Percentiles rank a stretch among this genome's conserved stretches.
Evolutionary conservation across 345 rosid species (phyloP).

Genomic region (Gynandropsis gynandra): DNA sequence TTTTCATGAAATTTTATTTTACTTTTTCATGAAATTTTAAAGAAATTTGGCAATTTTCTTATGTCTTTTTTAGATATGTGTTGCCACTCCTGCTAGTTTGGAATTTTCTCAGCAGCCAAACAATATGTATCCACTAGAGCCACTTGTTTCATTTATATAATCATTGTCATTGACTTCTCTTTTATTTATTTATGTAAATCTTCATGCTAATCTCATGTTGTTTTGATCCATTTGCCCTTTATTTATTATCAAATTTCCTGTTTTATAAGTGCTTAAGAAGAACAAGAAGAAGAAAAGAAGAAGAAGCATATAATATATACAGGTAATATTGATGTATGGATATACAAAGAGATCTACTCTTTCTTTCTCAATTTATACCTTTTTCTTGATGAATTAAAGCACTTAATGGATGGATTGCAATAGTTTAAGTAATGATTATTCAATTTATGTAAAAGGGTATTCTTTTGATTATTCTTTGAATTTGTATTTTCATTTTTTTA

Average conservation of each 20-base stretch:
- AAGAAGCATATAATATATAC: constrained; percentile 11
- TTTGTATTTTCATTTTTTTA: constrained; percentile 1
- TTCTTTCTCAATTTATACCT: not conserved
- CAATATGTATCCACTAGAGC: constrained; percentile 22
- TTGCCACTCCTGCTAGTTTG: not conserved
- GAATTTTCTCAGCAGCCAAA: constrained; percentile 30
- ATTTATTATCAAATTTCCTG: constrained; percentile 15
- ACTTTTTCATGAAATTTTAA: no score
- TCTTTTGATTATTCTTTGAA: constrained; percentile 23
- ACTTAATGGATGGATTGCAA: constrained; percentile 16
- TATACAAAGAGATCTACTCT: constrained; percentile 9
- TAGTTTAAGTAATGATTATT: not conserved
- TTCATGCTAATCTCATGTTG: constrained; percentile 29
- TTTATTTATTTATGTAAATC: constrained; percentile 5
- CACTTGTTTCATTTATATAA: constrained; percentile 16
- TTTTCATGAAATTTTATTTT: no score
- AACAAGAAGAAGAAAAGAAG: not conserved
- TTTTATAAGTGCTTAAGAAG: not conserved
- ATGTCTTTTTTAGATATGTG: constrained; percentile 2
- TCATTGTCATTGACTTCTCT: constrained; percentile 27
- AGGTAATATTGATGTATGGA: constrained; percentile 10
- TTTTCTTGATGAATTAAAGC: not conserved
- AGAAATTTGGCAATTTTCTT: constrained; percentile 22
- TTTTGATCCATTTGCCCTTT: constrained; percentile 25
- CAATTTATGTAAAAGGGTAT: no score